Conservation (phyloP, 352 stramenopile species). For the Pythium plurisporium region DNA sequence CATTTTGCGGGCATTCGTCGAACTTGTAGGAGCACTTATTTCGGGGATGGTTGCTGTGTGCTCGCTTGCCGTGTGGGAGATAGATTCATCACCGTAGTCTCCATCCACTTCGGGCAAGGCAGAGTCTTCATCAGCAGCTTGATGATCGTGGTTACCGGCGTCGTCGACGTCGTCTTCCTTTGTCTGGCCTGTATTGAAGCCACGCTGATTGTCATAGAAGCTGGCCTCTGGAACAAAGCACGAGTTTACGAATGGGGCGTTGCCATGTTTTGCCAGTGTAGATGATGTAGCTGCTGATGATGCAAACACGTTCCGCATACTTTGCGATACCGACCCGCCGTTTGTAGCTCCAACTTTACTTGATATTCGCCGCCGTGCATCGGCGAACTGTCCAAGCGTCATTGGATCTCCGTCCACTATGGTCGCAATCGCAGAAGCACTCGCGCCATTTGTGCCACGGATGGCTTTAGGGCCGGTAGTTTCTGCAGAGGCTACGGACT, state of each 20-base stretch:
- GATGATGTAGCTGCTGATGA: slow-evolving; percentile 12
- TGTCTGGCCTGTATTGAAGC: background rate
- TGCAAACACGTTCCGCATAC: slow-evolving; percentile 15
- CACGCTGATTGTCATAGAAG: slow-evolving; percentile 4
- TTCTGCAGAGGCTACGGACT: background rate
- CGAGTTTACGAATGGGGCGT: slow-evolving; percentile 17
- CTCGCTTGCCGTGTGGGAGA: background rate
- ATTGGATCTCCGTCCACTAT: slow-evolving; percentile 22
- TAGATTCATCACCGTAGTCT: background rate
- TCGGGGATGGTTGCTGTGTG: background rate
- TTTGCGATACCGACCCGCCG: background rate
- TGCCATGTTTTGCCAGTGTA: slow-evolving; percentile 10
- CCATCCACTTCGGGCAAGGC: slow-evolving; percentile 10
- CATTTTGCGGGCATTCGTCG: slow-evolving; percentile 31
- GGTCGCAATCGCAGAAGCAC: background rate
- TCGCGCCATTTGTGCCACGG: background rate
- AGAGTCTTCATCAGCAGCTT: background rate
- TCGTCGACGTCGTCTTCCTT: slow-evolving; percentile 13
- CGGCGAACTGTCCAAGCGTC: slow-evolving; percentile 34
- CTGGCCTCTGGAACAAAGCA: slow-evolving; percentile 23
- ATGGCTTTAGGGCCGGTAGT: background rate
- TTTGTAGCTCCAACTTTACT: slow-evolving; percentile 10
- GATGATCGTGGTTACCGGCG: background rate
- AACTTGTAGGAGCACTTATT: background rate
- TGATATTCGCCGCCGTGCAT: slow-evolving; percentile 24